Evolutionary conservation across 495 filamentous ascomycete species (phyloP).

Genomic region (Rostrohypoxylon terebratum): DNA sequence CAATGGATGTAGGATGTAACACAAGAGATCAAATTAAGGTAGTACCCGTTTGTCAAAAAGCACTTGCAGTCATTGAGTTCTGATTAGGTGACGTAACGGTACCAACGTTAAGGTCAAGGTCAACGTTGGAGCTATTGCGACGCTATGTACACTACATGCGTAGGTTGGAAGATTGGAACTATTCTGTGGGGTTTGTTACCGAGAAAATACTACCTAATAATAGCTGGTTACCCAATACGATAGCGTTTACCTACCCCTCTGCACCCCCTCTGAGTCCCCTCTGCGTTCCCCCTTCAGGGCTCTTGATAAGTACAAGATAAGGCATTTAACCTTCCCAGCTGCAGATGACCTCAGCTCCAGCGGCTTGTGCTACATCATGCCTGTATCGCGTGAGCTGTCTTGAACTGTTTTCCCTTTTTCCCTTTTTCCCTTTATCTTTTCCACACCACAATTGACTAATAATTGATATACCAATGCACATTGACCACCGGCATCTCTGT

Average conservation of each 20-base stretch:
- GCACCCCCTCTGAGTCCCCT: background rate
- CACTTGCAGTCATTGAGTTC: background rate
- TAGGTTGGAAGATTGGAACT: background rate
- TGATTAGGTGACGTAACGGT: background rate
- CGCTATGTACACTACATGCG: background rate
- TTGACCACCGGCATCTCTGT: too few relatives aligned
- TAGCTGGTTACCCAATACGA: background rate
- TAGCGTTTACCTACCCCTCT: background rate
- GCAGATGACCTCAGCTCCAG: constrained; percentile 30
- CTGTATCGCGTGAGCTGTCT: constrained; percentile 17
- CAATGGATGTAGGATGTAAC: background rate
- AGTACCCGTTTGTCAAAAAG: constrained; percentile 1
- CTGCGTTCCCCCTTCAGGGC: background rate
- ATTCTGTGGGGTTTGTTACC: constrained; percentile 6
- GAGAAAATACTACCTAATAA: too few relatives aligned
- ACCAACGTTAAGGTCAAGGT: background rate
- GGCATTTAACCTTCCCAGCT: constrained; percentile 1
- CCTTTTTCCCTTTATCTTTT: constrained; percentile 9
- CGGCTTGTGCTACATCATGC: constrained; percentile 16
- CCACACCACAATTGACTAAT: constrained; percentile 23
- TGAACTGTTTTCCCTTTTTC: constrained; percentile 6
- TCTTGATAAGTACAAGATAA: background rate
- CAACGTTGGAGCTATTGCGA: background rate
- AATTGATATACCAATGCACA: background rate
- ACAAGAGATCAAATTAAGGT: constrained; percentile 1